Percentiles rank a stretch among this genome's conserved stretches.
These are phyloP conservation scores for Auricularia sp. DNA, from an alignment of 768 basidiomycete genomes.

Conservation along the genomic window DNA sequence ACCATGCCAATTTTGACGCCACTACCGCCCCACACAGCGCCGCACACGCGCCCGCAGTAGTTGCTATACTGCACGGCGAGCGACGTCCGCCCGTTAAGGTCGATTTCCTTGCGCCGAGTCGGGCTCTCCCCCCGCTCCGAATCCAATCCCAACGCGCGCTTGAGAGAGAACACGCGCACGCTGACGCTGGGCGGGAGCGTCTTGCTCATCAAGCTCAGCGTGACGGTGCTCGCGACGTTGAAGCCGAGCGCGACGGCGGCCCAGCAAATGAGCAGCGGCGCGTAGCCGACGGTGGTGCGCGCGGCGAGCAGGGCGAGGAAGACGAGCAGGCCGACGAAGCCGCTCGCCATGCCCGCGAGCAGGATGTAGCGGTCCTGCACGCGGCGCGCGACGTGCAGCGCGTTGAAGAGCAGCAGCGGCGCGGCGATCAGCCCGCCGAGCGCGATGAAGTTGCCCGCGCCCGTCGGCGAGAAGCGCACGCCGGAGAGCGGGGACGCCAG, in stretches of 20 bases:
- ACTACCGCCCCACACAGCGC: conserved; percentile 59
- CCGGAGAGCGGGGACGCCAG: background rate
- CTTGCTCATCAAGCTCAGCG: conserved; percentile 57
- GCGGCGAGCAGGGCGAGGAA: conserved; percentile 38
- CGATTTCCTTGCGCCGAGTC: background rate
- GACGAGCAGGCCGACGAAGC: conserved; percentile 41
- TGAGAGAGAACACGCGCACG: conserved; percentile 39
- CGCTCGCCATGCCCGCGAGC: conserved; percentile 40
- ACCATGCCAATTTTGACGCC: conserved; percentile 51
- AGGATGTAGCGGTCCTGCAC: conserved; percentile 54
- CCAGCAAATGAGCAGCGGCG: conserved; percentile 41
- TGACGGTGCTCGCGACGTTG: conserved; percentile 62
- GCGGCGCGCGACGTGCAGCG: conserved; percentile 42
- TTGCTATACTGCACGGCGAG: conserved; percentile 57
- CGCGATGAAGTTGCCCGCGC: background rate
- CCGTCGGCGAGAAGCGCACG: background rate
- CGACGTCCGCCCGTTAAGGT: background rate
- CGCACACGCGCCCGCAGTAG: conserved; percentile 53
- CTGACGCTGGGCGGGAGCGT: conserved; percentile 59
- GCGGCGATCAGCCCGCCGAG: conserved; percentile 50
- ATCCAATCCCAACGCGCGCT: background rate
- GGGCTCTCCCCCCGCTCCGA: no score
- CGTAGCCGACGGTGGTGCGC: conserved; percentile 32
- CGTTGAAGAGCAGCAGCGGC: conserved; percentile 56
- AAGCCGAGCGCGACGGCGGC: conserved; percentile 60